Evolutionary conservation across 1,284 basidiomycete species (phyloP).

Genomic region (Naganishia sp.): DNA sequence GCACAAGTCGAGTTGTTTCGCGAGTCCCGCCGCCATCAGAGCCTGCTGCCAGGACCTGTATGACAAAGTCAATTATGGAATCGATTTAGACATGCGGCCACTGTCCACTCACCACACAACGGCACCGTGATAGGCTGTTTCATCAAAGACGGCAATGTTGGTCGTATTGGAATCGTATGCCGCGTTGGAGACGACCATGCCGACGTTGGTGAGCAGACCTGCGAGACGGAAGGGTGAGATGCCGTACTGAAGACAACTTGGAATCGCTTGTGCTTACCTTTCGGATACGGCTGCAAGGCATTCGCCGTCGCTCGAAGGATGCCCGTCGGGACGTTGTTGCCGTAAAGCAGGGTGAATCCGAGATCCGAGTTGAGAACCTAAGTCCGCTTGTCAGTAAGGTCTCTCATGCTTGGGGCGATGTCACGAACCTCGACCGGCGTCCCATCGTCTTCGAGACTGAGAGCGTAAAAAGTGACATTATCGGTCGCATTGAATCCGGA

Average conservation of each 20-base stretch:
- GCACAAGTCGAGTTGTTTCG: slow-evolving; percentile 54
- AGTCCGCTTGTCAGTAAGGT: slow-evolving; percentile 1
- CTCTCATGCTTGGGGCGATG: neutral
- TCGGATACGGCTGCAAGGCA: slow-evolving; percentile 56
- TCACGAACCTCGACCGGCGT: slow-evolving; percentile 46
- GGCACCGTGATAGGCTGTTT: slow-evolving; percentile 57
- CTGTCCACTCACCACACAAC: slow-evolving; percentile 48
- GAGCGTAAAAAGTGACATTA: slow-evolving; percentile 48
- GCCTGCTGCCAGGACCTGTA: slow-evolving; percentile 55
- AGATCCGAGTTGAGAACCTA: slow-evolving; percentile 54
- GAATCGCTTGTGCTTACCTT: slow-evolving; percentile 39
- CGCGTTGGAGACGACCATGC: slow-evolving; percentile 57
- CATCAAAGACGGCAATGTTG: slow-evolving; percentile 51
- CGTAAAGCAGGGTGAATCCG: slow-evolving; percentile 55
- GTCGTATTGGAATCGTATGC: slow-evolving; percentile 55
- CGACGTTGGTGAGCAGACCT: slow-evolving; percentile 56
- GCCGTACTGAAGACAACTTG: neutral
- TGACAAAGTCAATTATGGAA: neutral
- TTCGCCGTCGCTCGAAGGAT: slow-evolving; percentile 53
- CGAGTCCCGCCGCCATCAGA: slow-evolving; percentile 56
- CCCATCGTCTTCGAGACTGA: slow-evolving; percentile 49
- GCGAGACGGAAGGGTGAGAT: slow-evolving; percentile 1
- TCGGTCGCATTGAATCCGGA: slow-evolving; percentile 36
- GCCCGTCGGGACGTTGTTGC: slow-evolving; percentile 46
- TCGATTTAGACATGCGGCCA: neutral